A percentile compares a stretch with the other conserved stretches of the same genome.
phyloP scores from a whole-genome alignment of 2,329 filamentous ascomycete genomes.

The Curvularia sp. region DNA sequence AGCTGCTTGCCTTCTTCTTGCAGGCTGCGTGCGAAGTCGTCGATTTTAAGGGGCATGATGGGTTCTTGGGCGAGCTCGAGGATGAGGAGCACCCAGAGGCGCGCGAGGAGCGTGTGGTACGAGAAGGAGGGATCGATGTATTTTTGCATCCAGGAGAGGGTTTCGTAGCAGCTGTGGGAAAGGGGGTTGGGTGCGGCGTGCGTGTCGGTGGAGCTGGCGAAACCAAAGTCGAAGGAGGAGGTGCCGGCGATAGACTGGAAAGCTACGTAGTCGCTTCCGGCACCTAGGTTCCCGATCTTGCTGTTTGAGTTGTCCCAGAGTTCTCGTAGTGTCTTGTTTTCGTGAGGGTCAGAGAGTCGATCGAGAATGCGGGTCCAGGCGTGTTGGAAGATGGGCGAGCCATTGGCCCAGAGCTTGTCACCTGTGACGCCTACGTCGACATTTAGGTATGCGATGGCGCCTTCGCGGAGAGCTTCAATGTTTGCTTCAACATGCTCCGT shows the following conservation, averaged over 20 bases:
- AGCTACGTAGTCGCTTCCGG: conserved; percentile 81
- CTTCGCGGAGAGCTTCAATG: conserved; percentile 71
- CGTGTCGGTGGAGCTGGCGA: conserved; percentile 60
- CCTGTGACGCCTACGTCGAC: conserved; percentile 84
- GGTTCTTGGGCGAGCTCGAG: conserved; percentile 84
- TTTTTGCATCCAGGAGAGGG: conserved; percentile 81
- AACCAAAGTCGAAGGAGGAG: conserved; percentile 84
- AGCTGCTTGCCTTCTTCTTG: conserved; percentile 71
- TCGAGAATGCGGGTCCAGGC: conserved; percentile 75
- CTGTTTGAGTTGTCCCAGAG: conserved; percentile 73
- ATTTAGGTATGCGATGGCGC: conserved; percentile 89
- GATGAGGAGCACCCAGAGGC: conserved; percentile 81
- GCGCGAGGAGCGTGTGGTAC: conserved; percentile 79
- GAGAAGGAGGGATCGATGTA: conserved; percentile 82
- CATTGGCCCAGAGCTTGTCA: conserved; percentile 74
- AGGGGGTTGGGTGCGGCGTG: conserved; percentile 63
- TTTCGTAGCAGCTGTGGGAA: conserved; percentile 87
- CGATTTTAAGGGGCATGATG: conserved; percentile 81
- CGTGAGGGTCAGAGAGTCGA: conserved; percentile 73
- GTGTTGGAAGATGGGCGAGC: conserved; percentile 79
- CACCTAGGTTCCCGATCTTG: conserved; percentile 72
- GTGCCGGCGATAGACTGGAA: conserved; percentile 93
- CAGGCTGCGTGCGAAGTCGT: conserved; percentile 72
- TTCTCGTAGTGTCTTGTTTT: conserved; percentile 73
- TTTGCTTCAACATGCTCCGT: conserved; percentile 94